A percentile compares a stretch with the other conserved stretches of the same genome.
Evolutionary conservation across 2,329 filamentous ascomycete species (phyloP).

Genomic region (Arthrobotrys musiformis): DNA sequence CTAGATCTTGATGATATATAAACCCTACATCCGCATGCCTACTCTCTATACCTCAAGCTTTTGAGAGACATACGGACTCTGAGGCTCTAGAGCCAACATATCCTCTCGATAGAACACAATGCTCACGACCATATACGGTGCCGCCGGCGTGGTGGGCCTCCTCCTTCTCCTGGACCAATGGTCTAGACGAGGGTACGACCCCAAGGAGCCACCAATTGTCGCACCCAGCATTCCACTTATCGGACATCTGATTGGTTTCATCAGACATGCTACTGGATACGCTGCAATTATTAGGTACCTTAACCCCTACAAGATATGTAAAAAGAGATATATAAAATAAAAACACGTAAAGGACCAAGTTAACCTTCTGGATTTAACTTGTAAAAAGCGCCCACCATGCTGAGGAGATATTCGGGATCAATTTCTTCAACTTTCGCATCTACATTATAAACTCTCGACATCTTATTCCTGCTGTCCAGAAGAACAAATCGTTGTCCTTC

Average conservation of each 20-base stretch:
- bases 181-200: conserved; percentile 9
- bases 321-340: neutral
- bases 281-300: conserved; percentile 6
- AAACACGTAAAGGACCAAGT: neutral
- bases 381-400: conserved; percentile 8
- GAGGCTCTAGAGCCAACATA: neutral
- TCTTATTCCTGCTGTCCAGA: conserved; percentile 59
- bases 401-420: conserved; percentile 60
- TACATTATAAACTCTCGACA: conserved; percentile 60
- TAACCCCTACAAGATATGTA: too few relatives aligned
- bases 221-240: conserved; percentile 12
- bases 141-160: neutral
- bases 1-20: neutral
- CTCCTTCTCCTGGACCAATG: conserved; percentile 14
- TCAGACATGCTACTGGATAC: conserved; percentile 11
- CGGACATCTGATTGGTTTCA: conserved; percentile 14
- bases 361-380: neutral
- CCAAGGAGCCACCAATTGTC: neutral
- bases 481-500: conserved; percentile 59
- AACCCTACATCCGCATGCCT: neutral
- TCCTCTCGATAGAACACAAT: neutral
- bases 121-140: conserved; percentile 13
- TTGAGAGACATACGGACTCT: neutral
- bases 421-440: conserved; percentile 60
- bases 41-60: neutral